Conservation (phyloP, 257 asterid genomes). For the Anisodus tanguticus region DNA sequence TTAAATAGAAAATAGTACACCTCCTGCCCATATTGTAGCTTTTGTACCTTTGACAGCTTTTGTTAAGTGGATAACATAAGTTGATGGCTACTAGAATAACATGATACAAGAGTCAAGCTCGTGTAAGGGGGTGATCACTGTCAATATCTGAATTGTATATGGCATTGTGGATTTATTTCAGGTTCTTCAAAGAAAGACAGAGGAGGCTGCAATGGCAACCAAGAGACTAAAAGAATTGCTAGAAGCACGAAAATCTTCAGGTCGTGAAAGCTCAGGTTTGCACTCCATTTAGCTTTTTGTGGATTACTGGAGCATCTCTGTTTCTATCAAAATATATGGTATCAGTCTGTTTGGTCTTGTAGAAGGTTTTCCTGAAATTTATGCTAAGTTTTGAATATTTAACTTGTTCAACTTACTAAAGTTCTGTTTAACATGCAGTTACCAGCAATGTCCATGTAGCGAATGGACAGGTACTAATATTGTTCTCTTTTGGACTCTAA, state of each 20-base stretch:
- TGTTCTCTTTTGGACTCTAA: conserved; percentile 27
- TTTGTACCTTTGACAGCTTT: neutral
- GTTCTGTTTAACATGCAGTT: conserved; percentile 49
- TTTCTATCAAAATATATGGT: neutral
- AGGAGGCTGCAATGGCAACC: conserved; percentile 99
- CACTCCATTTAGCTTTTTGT: conserved; percentile 29
- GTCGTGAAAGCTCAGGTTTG: conserved; percentile 86
- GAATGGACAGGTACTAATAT: conserved; percentile 70
- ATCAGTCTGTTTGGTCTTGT: neutral
- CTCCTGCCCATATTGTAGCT: neutral
- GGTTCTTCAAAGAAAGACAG: conserved; percentile 99
- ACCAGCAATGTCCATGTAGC: conserved; percentile 67
- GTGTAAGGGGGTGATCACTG: neutral
- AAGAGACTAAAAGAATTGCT: conserved; percentile 95
- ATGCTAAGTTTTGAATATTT: neutral
- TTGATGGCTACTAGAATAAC: conserved; percentile 14
- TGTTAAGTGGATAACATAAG: conserved; percentile 9
- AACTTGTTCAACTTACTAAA: neutral
- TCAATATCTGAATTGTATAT: conserved; percentile 17
- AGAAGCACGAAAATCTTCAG: conserved; percentile 91
- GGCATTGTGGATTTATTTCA: conserved; percentile 42
- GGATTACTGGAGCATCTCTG: neutral
- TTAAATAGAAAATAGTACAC: neutral
- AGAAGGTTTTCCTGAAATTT: neutral
- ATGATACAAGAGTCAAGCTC: conserved; percentile 7